Evolutionary conservation across 352 stramenopile genomes (phyloP), one percentile per base, ranked within the genome.

Genomic region (Phytophthora podocarpi): DNA sequence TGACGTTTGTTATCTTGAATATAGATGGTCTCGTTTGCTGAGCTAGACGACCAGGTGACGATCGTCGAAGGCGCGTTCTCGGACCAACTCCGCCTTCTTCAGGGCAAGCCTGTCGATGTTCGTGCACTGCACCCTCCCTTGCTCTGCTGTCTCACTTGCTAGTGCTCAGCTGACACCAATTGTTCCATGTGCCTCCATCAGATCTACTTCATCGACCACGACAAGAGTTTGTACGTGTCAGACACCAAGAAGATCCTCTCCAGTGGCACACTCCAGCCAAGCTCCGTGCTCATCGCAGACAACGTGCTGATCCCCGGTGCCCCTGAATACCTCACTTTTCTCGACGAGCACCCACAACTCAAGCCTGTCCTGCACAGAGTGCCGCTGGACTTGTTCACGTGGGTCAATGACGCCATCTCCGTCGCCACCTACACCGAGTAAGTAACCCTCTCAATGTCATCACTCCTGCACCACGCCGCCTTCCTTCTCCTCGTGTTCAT

Each of bases 181-280:
- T n/a, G n/a, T n/a, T n/a, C n/a, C n/a, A n/a, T n/a, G n/a, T n/a
- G n/a, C n/a, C n/a, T n/a, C n/a, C n/a, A n/a, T n/a, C n/a, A 78
- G 64, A 61, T 78, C 26, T 74, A 59, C 59, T 79, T 80, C 51
- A 78, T 83, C 42, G 71, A 80, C 55, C 72, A 81, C 51, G 67
- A 80, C 36, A 80, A 80, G 58, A 67, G 36, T 24, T 23, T 77
- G 27, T 84, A 84, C 40, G 52, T 80, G 21, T 36, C 68, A 10
- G 69, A 79, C 69, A n/a, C n/a, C n/a, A n/a, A n/a, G n/a, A n/a
- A n/a, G n/a, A n/a, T n/a, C n/a, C n/a, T n/a, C n/a, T n/a, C n/a
- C n/a, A n/a, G n/a, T n/a, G n/a, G n/a, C n/a, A n/a, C n/a, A n/a
- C n/a, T n/a, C n/a, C n/a, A n/a, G n/a, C 31, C 67, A n/a, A 63